Percentiles rank a stretch among this genome's conserved stretches.
These are phyloP conservation scores for Brettanomyces anomalus DNA, from an alignment of 805 yeast species.

Conservation along the genomic window DNA sequence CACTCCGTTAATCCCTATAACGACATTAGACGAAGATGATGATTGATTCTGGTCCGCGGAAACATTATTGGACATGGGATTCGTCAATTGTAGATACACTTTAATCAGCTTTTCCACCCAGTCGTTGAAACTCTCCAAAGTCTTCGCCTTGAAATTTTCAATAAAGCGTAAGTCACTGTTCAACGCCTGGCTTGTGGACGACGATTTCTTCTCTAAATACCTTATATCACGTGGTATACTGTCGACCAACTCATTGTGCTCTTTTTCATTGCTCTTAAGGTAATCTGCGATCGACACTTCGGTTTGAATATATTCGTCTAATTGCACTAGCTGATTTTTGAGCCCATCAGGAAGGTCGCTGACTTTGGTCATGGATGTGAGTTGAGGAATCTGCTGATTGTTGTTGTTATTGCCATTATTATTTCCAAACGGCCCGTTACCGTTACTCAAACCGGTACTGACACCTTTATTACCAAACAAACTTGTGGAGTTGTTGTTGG, in stretches of 20 bases:
- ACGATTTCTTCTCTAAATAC: conserved; percentile 51
- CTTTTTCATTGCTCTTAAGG: conserved; percentile 49
- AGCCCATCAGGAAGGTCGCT: conserved; percentile 66
- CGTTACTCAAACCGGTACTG: conserved; percentile 1
- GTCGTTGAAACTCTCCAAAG: conserved; percentile 27
- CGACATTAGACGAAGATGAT: conserved; percentile 15
- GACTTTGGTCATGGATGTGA: conserved; percentile 69
- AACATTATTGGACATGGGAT: conserved; percentile 22
- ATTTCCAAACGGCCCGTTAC: neutral
- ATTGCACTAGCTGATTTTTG: conserved; percentile 58
- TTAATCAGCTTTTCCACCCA: conserved; percentile 31
- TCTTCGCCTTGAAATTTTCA: conserved; percentile 32
- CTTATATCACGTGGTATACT: conserved; percentile 69
- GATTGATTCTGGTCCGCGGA: conserved; percentile 15
- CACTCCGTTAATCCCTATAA: conserved; percentile 25
- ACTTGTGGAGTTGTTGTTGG: conserved; percentile 2
- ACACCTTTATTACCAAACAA: conserved; percentile 1
- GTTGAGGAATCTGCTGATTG: conserved; percentile 27
- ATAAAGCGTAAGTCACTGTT: conserved; percentile 39
- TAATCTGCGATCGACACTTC: conserved; percentile 69
- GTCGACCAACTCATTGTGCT: conserved; percentile 54
- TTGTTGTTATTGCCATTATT: conserved; percentile 7
- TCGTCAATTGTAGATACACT: conserved; percentile 27
- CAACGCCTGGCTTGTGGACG: conserved; percentile 57
- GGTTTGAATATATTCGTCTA: conserved; percentile 63